Conservation (phyloP, 345 rosid genomes). For the Streptanthus diversifolius region DNA sequence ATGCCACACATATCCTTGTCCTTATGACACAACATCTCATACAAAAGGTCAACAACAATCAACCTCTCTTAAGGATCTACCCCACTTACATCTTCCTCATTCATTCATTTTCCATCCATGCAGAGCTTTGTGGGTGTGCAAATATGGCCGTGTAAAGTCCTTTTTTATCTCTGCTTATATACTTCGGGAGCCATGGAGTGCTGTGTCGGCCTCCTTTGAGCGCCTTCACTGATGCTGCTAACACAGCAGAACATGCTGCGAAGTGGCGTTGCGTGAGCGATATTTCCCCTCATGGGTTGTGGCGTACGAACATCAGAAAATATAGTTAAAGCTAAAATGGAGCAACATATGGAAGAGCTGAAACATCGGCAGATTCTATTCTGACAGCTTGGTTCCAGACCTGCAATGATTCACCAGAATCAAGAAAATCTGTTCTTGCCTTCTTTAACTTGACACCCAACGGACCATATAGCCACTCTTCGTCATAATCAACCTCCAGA, state of each 20-base stretch:
- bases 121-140: background rate
- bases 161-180: background rate
- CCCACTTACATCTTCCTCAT: conserved; percentile 20
- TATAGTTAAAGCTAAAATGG: conserved; percentile 47
- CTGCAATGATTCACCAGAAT: conserved; percentile 25
- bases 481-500: conserved; percentile 38
- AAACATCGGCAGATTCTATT: conserved; percentile 58
- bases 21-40: conserved; percentile 7
- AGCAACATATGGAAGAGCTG: conserved; percentile 69
- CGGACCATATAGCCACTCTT: conserved; percentile 53
- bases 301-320: conserved; percentile 5
- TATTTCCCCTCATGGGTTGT: background rate
- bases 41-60: conserved; percentile 1
- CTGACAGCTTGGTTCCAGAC: conserved; percentile 64
- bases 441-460: conserved; percentile 30
- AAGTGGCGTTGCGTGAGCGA: background rate
- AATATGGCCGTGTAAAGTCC: background rate
- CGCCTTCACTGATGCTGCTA: background rate
- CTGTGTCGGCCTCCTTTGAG: background rate
- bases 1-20: background rate
- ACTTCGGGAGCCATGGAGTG: background rate
- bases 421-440: conserved; percentile 26
- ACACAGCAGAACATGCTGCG: background rate
- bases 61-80: background rate
- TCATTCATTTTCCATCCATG: background rate